Evolutionary conservation across 352 stramenopile species (phyloP), one percentile per base, ranked within the genome.

Genomic region (Phytophthora ramorum): DNA sequence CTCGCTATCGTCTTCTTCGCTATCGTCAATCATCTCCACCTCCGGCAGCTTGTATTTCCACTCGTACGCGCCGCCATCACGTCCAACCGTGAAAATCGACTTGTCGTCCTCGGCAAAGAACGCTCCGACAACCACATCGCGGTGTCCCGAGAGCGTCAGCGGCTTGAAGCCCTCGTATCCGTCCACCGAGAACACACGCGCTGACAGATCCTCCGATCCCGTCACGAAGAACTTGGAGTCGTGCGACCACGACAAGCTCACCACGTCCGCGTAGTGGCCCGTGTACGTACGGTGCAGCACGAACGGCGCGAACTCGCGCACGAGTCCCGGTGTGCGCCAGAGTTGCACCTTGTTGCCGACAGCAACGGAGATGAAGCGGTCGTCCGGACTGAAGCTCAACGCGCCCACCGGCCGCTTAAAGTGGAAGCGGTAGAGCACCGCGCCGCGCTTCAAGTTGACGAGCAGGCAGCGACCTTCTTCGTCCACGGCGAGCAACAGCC

Each of bases 401-500:
- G 91, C 88, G 7, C 81, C 70, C 24, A 98, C 91, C 37, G 78
- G 89, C 52, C 95, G 89, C 71, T 98, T 98, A 59, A 98, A 98
- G 75, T 98, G 95, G 77, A 98, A 97, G 49, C 94, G 88, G 70
- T 98, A 96, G 17, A 98, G 76, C 44, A 98, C 90, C 7, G 94
- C 81, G 26, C 89, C 81, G 24, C 92, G 91, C 63, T 85, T 84
- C 43, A 98, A 77, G 73, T 98, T 97, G 26, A 98, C 81, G 41
- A 98, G 75, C 40, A 98, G 69, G 50, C 81, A 95, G 46, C 92
- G 89, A 30, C 95, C 95, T 32, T 98, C 95, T 48, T 90, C 85
- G 67, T 97, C 94, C 50, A 98, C 81, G 10, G 92, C 89, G 14
- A 98, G 47, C 49, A 98, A 77, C 37, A 98, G 73, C 2, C 91